Percentiles rank a stretch among this genome's conserved stretches.
Evolutionary conservation across 805 yeast genomes (phyloP).

Genomic region (Candida xiaguanensis): DNA sequence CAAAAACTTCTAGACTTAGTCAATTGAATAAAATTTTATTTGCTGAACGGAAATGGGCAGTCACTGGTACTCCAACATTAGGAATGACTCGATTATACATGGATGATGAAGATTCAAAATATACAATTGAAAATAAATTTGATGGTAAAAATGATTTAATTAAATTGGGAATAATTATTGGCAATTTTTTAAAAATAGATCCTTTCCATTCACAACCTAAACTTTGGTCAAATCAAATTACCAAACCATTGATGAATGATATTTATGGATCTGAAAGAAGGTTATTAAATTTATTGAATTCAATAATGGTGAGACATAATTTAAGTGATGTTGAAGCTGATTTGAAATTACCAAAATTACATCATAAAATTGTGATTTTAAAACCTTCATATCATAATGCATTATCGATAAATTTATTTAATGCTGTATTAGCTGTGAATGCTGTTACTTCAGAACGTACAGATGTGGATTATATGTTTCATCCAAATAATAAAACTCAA

Average conservation of each 20-base stretch:
- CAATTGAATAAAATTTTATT: conserved; percentile 43
- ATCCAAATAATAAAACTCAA: conserved; percentile 52
- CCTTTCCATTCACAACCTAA: conserved; percentile 51
- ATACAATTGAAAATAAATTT: conserved; percentile 47
- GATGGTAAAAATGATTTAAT: conserved; percentile 50
- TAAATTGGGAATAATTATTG: conserved; percentile 50
- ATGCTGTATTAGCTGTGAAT: conserved; percentile 65
- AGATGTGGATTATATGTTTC: conserved; percentile 70
- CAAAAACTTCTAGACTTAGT: conserved; percentile 49
- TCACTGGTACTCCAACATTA: conserved; percentile 73
- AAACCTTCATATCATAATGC: conserved; percentile 61
- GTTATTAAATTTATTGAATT: conserved; percentile 39
- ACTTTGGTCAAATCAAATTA: conserved; percentile 44
- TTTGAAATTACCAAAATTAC: conserved; percentile 53
- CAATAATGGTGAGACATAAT: conserved; percentile 55
- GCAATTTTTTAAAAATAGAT: conserved; percentile 53
- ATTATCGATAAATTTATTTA: conserved; percentile 58
- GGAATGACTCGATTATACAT: conserved; percentile 60
- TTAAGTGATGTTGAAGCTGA: conserved; percentile 53
- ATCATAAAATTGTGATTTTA: conserved; percentile 55
- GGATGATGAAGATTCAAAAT: conserved; percentile 35
- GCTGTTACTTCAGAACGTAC: conserved; percentile 69
- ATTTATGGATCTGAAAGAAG: conserved; percentile 39
- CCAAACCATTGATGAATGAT: conserved; percentile 45
- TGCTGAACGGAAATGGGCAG: conserved; percentile 69